Evolutionary conservation across 2,329 filamentous ascomycete species (phyloP).

Genomic region (Colletotrichum lupini): DNA sequence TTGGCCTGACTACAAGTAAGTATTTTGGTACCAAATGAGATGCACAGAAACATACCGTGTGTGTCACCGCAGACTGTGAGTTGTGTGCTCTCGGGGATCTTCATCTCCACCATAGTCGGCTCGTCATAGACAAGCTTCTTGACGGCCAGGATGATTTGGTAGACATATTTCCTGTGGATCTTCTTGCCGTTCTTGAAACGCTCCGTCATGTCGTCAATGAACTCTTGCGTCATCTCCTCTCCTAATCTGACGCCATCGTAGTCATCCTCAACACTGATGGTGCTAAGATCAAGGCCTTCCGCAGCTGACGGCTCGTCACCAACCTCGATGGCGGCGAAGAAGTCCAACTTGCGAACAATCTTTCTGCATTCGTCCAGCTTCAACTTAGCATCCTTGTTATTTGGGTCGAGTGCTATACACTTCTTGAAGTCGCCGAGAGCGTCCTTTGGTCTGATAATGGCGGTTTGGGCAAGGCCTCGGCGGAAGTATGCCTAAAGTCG

Average conservation of each 20-base stretch:
- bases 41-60: slow-evolving; percentile 71
- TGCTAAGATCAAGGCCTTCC: slow-evolving; percentile 87
- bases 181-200: slow-evolving; percentile 97
- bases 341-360: slow-evolving; percentile 90
- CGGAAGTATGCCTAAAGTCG: slow-evolving; percentile 85
- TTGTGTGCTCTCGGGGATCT: slow-evolving; percentile 79
- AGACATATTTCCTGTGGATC: slow-evolving; percentile 95
- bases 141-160: slow-evolving; percentile 92
- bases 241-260: slow-evolving; percentile 88
- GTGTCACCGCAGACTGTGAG: slow-evolving; percentile 98
- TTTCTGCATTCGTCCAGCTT: slow-evolving; percentile 95
- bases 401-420: slow-evolving; percentile 87
- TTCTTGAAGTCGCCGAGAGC: slow-evolving; percentile 93
- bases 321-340: slow-evolving; percentile 94
- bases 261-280: slow-evolving; percentile 81
- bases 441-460: slow-evolving; percentile 88
- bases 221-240: slow-evolving; percentile 92
- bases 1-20: slow-evolving; percentile 68
- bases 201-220: slow-evolving; percentile 97
- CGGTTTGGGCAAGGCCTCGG: slow-evolving; percentile 89
- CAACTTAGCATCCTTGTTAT: slow-evolving; percentile 89
- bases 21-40: not conserved
- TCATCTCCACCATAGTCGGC: slow-evolving; percentile 95
- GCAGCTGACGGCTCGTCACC: slow-evolving; percentile 92
- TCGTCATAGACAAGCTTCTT: slow-evolving; percentile 92